phyloP scores from a whole-genome alignment of 768 basidiomycete species.

The Suillus bovinus region DNA sequence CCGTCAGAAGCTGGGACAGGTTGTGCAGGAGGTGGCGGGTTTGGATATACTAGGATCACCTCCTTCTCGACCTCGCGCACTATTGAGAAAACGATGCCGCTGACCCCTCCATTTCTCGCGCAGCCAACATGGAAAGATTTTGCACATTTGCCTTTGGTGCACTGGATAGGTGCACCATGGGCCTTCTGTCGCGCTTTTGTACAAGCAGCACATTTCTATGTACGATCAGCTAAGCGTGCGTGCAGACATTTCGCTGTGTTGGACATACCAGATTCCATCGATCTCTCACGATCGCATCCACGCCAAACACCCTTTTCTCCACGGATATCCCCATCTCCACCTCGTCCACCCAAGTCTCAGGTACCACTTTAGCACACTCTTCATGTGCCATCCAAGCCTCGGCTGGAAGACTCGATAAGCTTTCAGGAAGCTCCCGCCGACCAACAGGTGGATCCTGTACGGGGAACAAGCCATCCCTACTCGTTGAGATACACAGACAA shows the following conservation, averaged over 20 bases:
- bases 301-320: constrained; percentile 73
- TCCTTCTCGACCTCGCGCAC: constrained; percentile 80
- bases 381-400: constrained; percentile 77
- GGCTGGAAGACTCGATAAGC: constrained; percentile 23
- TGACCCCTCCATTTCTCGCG: constrained; percentile 57
- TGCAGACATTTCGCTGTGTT: background rate
- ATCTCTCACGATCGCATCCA: constrained; percentile 85
- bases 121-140: constrained; percentile 95
- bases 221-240: background rate
- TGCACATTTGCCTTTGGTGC: constrained; percentile 91
- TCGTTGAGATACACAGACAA: constrained; percentile 63
- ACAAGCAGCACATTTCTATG: constrained; percentile 91
- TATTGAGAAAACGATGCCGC: constrained; percentile 59
- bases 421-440: constrained; percentile 51
- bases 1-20: constrained; percentile 11
- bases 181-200: constrained; percentile 61
- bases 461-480: constrained; percentile 53
- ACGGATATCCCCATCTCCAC: constrained; percentile 39
- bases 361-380: constrained; percentile 76
- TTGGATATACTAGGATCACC: constrained; percentile 60
- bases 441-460: constrained; percentile 68
- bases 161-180: constrained; percentile 87
- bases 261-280: constrained; percentile 85
- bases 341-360: constrained; percentile 91
- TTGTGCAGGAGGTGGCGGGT: background rate